Percentiles rank a stretch among this genome's conserved stretches.
Conservation (phyloP, 2,329 filamentous ascomycete genomes). For the Colletotrichum tanaceti region DNA sequence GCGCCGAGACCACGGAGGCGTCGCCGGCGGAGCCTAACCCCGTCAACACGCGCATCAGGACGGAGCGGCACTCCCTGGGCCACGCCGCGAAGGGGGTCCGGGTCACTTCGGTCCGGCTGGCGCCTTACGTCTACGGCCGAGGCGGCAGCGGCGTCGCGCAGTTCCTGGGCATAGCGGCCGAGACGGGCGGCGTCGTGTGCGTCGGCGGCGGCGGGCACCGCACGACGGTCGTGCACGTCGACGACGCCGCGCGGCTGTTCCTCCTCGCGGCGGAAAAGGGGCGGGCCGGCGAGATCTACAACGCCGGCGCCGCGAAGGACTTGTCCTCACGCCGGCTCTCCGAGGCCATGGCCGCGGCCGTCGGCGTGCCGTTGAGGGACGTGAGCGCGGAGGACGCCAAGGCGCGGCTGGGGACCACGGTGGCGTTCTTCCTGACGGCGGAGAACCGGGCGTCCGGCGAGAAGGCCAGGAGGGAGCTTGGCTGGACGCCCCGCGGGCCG, state of each 20-base stretch:
- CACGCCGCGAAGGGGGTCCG: constrained; percentile 49
- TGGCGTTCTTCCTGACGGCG: constrained; percentile 49
- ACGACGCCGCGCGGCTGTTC: constrained; percentile 57
- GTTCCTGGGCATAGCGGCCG: constrained; percentile 48
- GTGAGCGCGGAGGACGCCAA: constrained; percentile 44
- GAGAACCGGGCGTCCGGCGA: constrained; percentile 50
- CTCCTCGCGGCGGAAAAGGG: constrained; percentile 52
- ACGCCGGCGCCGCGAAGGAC: constrained; percentile 47
- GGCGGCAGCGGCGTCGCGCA: constrained; percentile 53
- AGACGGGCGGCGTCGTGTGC: constrained; percentile 46
- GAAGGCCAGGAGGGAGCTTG: constrained; percentile 54
- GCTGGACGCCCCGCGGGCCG: constrained; percentile 51
- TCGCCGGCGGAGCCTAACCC: constrained; percentile 43
- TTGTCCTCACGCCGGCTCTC: constrained; percentile 48
- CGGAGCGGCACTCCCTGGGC: constrained; percentile 49
- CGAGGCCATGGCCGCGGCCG: constrained; percentile 43
- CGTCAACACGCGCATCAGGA: constrained; percentile 44
- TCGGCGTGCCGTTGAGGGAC: constrained; percentile 44
- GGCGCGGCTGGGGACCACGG: constrained; percentile 46
- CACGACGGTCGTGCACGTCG: constrained; percentile 53
- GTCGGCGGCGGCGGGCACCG: constrained; percentile 47
- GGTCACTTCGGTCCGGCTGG: constrained; percentile 52
- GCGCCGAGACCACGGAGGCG: constrained; percentile 46
- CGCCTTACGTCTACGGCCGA: constrained; percentile 58
- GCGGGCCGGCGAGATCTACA: constrained; percentile 50